Conservation (phyloP, 192 early-diverging fungal genomes). For the Coemansia aciculifera region DNA sequence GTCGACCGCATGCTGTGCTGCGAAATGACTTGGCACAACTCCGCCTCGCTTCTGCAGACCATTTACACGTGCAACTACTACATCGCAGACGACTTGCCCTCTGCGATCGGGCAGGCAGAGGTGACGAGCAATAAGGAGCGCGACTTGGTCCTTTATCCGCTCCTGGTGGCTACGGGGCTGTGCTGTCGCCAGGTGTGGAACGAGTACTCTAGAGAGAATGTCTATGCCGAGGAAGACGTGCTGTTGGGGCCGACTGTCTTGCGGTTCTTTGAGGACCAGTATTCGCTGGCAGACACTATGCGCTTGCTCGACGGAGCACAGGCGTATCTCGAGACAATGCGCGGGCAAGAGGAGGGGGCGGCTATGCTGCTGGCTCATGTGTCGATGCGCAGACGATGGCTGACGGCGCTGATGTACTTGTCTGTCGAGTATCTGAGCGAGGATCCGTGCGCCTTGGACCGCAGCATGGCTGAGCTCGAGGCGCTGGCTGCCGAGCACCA, state of each 20-base stretch:
- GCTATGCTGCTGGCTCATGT: constrained; percentile 14
- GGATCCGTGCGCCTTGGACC: constrained; percentile 16
- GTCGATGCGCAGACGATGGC: constrained; percentile 31
- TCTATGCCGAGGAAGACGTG: constrained; percentile 50
- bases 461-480: background rate
- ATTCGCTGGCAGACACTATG: constrained; percentile 10
- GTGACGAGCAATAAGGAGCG: constrained; percentile 8
- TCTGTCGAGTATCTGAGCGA: constrained; percentile 17
- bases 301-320: constrained; percentile 17
- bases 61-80: constrained; percentile 50
- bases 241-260: constrained; percentile 10
- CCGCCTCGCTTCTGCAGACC: constrained; percentile 46
- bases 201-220: constrained; percentile 39
- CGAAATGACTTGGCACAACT: constrained; percentile 48
- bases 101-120: background rate
- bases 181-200: constrained; percentile 35
- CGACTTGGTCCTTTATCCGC: constrained; percentile 42
- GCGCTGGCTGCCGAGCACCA: constrained; percentile 10
- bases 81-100: background rate
- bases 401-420: constrained; percentile 16
- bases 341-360: constrained; percentile 12
- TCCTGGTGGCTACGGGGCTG: constrained; percentile 27
- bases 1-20: constrained; percentile 28
- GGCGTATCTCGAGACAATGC: background rate
- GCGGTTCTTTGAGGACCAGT: constrained; percentile 26